Conservation (phyloP, 257 asterid species). For the Solanum sejunctum region DNA sequence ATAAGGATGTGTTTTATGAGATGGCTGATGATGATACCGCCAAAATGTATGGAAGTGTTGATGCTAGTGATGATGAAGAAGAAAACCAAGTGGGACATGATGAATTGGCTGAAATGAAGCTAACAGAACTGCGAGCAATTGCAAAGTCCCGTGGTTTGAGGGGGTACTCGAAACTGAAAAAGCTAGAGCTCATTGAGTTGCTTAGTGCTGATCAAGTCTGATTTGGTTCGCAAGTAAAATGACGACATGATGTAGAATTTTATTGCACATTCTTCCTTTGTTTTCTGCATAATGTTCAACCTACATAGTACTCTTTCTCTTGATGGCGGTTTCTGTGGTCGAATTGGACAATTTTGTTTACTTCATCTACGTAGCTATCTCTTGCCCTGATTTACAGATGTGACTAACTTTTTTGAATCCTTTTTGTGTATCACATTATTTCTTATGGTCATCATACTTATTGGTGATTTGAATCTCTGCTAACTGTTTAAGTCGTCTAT, state of each 20-base stretch:
- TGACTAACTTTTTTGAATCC: neutral
- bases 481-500: neutral
- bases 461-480: neutral
- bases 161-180: conserved; percentile 59
- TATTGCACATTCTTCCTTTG: neutral
- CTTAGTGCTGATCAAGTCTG: conserved; percentile 16
- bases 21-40: conserved; percentile 20
- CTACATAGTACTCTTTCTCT: neutral
- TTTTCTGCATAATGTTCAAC: neutral
- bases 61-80: conserved; percentile 15
- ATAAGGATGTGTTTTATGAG: conserved; percentile 25
- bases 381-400: neutral
- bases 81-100: conserved; percentile 1
- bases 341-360: neutral
- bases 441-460: neutral
- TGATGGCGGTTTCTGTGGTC: neutral
- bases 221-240: neutral
- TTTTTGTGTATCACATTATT: neutral
- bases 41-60: conserved; percentile 15
- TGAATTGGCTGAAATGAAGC: conserved; percentile 33
- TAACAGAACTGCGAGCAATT: conserved; percentile 48
- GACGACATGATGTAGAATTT: neutral
- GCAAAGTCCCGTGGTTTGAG: conserved; percentile 68
- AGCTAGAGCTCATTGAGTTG: conserved; percentile 39
- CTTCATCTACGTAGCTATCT: neutral